phyloP scores from a whole-genome alignment of 177 flowering plant genomes.

The Telopea speciosissima region DNA sequence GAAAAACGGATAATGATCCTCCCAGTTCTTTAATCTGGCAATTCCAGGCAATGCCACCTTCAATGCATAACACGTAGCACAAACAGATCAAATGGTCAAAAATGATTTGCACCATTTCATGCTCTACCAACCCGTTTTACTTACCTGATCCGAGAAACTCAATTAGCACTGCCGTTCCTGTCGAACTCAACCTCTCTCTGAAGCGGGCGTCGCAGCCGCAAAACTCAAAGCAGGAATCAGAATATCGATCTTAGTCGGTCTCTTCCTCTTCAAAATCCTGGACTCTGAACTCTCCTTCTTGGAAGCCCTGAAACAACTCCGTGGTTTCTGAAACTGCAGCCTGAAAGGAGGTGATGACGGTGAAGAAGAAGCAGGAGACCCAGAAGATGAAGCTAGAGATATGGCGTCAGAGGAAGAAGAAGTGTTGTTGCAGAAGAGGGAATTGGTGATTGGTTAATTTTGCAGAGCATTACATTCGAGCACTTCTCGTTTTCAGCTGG shows the following conservation, averaged over 20 bases:
- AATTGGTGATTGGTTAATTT: no score
- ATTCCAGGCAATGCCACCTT: no score
- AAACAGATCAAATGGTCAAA: no score
- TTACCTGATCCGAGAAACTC: no score
- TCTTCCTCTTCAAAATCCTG: conserved; percentile 25
- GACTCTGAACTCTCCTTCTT: conserved; percentile 1
- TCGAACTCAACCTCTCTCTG: conserved; percentile 4
- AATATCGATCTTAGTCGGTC: conserved; percentile 5
- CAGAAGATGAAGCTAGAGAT: no score
- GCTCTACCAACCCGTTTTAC: no score
- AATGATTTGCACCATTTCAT: no score
- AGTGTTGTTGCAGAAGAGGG: conserved; percentile 36
- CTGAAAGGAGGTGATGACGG: conserved; percentile 40
- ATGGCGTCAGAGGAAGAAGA: conserved; percentile 27
- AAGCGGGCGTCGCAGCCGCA: neutral
- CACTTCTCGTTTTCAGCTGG: conserved; percentile 67
- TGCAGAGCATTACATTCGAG: conserved; percentile 72
- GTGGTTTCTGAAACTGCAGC: conserved; percentile 33
- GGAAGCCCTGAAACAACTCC: conserved; percentile 24
- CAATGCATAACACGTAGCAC: no score
- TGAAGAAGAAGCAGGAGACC: conserved; percentile 12
- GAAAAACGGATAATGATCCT: no score
- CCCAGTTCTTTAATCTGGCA: no score
- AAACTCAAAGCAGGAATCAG: neutral
- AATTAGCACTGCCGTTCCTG: no score